Evolutionary conservation across 441 rosid species (phyloP), one percentile per base, ranked within the genome.

Genomic region (Erodium chrysanthum): DNA sequence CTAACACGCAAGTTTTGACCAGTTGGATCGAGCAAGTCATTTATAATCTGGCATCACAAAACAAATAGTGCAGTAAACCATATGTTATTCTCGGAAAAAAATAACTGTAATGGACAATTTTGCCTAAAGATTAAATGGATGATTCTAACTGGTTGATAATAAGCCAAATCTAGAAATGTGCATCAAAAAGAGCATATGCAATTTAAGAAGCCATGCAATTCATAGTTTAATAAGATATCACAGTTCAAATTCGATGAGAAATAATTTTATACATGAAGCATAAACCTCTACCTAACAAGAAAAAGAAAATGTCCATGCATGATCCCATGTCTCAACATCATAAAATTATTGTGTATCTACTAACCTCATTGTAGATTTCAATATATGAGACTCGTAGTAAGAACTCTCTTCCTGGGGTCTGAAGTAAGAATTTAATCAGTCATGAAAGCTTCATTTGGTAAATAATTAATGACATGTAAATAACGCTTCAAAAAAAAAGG

Each of bases 401-500:
- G 80, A 86, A 95, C 79, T 95, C 99, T 75, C 98, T 83, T 82
- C 99, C 98, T 37, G 99, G 96, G 79, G 99, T 90, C 99, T 96
- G 94, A 72, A 77, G 65, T 42, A 71, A 70, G 67, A 71, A 70
- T 66, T 50, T 58, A 76, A 66, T 66, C 20, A 75, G 69, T 69
- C 54, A 77, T 68, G 68, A 75, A 71, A 46, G 40, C 18, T 59
- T 63, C 66, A 56, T 9, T 46, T 18, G 64, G 70, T 12, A 54
- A 18, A 68, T 52, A 12, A 61, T 25, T n/a, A 46, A 46, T 3
- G 17, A n/a, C 0, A 46, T 46, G 4, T 46, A 46, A 46, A 46
- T 15, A 46, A n/a, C n/a, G n/a, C 18, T 46, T 14, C 17, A n/a
- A 46, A 37, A n/a, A 46, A 37, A n/a, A 44, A 11, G 17, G n/a